These are phyloP conservation scores for Phytophthora cajani DNA, from an alignment of 352 stramenopile genomes.

Conservation along the genomic window DNA sequence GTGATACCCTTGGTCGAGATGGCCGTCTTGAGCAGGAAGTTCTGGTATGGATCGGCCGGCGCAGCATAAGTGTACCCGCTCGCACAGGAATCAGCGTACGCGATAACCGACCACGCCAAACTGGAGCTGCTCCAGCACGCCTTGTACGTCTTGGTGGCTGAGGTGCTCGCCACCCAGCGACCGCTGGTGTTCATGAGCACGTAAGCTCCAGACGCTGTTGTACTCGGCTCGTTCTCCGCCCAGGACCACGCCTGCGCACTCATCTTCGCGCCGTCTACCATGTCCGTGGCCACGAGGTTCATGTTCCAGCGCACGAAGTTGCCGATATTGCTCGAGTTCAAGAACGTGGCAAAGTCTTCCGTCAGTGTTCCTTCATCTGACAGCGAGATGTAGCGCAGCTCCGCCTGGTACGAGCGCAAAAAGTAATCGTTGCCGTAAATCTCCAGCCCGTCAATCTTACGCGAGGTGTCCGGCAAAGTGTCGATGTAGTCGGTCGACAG, in stretches of 20 bases:
- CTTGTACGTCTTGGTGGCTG: slow-evolving; percentile 33
- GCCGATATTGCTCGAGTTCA: slow-evolving; percentile 46
- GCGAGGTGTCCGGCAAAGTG: slow-evolving; percentile 38
- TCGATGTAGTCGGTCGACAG: slow-evolving; percentile 48
- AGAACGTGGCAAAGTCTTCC: slow-evolving; percentile 33
- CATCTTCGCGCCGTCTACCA: slow-evolving; percentile 56
- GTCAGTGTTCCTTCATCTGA: slow-evolving; percentile 34
- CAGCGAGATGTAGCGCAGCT: slow-evolving; percentile 62
- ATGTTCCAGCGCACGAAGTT: slow-evolving; percentile 66
- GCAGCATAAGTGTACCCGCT: slow-evolving; percentile 36
- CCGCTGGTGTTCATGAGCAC: slow-evolving; percentile 45
- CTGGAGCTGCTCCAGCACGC: slow-evolving; percentile 50
- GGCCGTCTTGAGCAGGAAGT: slow-evolving; percentile 48
- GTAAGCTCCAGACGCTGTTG: slow-evolving; percentile 27
- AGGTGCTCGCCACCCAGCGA: slow-evolving; percentile 40
- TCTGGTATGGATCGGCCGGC: slow-evolving; percentile 58
- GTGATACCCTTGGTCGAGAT: slow-evolving; percentile 41
- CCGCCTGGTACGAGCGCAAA: slow-evolving; percentile 50
- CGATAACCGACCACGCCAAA: slow-evolving; percentile 48
- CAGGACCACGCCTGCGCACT: slow-evolving; percentile 56
- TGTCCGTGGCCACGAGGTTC: slow-evolving; percentile 56
- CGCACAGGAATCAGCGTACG: slow-evolving; percentile 30
- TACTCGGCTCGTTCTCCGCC: slow-evolving; percentile 50
- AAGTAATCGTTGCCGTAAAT: slow-evolving; percentile 61
- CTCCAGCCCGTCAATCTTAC: slow-evolving; percentile 45